Percentiles rank a stretch among this genome's conserved stretches.
phyloP scores from a whole-genome alignment of 179 eudicot genomes.

The Amaranthus tricolor region DNA sequence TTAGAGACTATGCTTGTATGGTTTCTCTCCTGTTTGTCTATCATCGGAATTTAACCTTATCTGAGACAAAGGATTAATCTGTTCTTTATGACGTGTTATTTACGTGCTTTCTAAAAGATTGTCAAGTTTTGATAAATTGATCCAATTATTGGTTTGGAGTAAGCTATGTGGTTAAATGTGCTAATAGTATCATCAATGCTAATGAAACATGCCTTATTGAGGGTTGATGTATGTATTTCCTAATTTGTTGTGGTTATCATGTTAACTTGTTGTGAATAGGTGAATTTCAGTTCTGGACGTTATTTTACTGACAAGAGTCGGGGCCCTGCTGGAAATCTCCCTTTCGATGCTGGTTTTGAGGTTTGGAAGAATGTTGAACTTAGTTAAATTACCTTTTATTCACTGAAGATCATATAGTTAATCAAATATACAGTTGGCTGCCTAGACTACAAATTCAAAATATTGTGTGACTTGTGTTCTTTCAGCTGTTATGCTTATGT shows the following conservation, averaged over 20 bases:
- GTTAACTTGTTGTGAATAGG: slow-evolving; percentile 45
- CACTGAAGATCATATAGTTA: not conserved
- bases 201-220: not conserved
- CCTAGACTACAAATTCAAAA: not conserved
- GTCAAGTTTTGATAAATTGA: not conserved
- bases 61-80: no score
- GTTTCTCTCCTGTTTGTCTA: no score
- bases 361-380: slow-evolving; percentile 32
- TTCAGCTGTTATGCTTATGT: not conserved
- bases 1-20: no score
- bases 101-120: not conserved
- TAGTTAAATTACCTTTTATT: not conserved
- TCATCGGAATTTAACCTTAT: no score
- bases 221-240: not conserved
- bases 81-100: no score
- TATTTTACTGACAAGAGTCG: slow-evolving; percentile 64
- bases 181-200: not conserved
- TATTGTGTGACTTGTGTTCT: not conserved
- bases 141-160: not conserved
- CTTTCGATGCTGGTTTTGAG: slow-evolving; percentile 98
- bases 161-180: not conserved
- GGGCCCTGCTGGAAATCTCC: slow-evolving; percentile 56
- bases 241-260: slow-evolving; percentile 22
- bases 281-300: slow-evolving; percentile 91
- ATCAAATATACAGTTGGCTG: not conserved